Base-by-base conservation (phyloP, 345 rosid species). In the Gossypium anomalum region DNA sequence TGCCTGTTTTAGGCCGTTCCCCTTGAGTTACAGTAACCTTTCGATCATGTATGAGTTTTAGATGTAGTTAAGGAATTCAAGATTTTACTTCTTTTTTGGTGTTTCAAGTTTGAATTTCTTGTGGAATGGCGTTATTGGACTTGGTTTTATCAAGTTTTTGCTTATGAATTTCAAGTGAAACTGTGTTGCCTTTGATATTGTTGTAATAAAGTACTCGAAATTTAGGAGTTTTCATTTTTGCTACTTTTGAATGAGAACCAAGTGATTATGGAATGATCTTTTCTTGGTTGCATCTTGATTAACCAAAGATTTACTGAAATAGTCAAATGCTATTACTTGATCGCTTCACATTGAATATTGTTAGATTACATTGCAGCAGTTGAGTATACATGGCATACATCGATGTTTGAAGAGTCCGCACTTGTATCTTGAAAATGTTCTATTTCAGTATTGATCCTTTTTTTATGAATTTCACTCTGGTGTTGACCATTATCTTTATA, bases 181-280 rank as follows among this genome's bases (percentile, higher is more conserved):
- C 2, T 64, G 48, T 11, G 48, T 41, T 64, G 49, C n/a, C 22
- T 41, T 65, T 65, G 52, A 2, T 43, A 43, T 65, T 19, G 49
- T 19, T 43, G 70, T 65, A 45, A 64, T 38, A 41, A 64, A 64
- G 25, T 43, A 65, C 22, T 41, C n/a, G 69, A 65, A 65, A 7
- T 9, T 65, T 19, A 12, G 17, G 27, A 14, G 9, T 19, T 20
- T n/a, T 64, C 23, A 41, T 17, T 64, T 64, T 11, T 17, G 14
- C 10, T 34, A 64, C 27, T 65, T 19, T 12, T 63, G 67, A 17
- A 17, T 63, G 67, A 47, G n/a, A 63, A 6, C 9, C 9, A 17
- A 66, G 14, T 67, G 55, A 34, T 48, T 67, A 6, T 47, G 71
- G 41, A 47, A 47, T 47, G 3, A 16, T 51, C 10, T 68, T 27